Conservation (phyloP, 352 stramenopile genomes). For the Phytophthora rubi region DNA sequence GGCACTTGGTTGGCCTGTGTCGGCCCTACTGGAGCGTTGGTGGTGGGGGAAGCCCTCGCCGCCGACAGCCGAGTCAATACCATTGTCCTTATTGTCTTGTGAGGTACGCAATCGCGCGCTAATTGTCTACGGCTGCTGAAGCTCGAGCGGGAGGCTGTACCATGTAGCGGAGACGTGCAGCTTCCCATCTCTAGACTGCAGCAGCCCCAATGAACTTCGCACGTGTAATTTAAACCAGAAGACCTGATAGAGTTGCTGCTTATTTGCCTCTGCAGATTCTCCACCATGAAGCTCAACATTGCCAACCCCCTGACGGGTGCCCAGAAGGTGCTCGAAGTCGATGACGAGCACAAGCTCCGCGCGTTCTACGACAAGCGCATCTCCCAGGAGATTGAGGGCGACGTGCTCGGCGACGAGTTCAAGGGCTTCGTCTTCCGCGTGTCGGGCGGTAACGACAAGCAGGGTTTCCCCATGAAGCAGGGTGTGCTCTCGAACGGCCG, state of each 20-base stretch:
- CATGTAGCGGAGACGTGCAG: conserved; percentile 1
- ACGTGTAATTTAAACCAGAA: neutral
- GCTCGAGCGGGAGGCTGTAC: neutral
- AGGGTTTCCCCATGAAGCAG: conserved; percentile 99
- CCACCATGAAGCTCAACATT: conserved; percentile 99
- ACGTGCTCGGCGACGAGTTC: conserved; percentile 99
- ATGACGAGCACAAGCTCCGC: conserved; percentile 99
- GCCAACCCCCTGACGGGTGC: conserved; percentile 97
- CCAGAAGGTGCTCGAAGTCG: conserved; percentile 99
- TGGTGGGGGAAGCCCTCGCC: conserved; percentile 14
- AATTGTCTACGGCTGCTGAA: conserved; percentile 3
- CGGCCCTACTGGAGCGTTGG: conserved; percentile 17
- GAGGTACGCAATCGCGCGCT: conserved; percentile 48
- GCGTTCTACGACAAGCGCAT: conserved; percentile 99
- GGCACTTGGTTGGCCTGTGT: conserved; percentile 41
- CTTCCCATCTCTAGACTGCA: too few relatives aligned
- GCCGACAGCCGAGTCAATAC: conserved; percentile 8
- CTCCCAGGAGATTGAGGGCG: conserved; percentile 98
- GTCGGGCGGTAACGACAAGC: conserved; percentile 99
- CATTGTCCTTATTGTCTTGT: conserved; percentile 87
- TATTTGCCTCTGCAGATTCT: conserved; percentile 41
- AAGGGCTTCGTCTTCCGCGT: conserved; percentile 99
- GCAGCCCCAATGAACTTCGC: neutral
- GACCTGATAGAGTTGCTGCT: neutral
- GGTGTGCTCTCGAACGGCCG: conserved; percentile 99